Base-by-base conservation (phyloP, 805 yeast species). In the Kregervanrija delftensis region DNA sequence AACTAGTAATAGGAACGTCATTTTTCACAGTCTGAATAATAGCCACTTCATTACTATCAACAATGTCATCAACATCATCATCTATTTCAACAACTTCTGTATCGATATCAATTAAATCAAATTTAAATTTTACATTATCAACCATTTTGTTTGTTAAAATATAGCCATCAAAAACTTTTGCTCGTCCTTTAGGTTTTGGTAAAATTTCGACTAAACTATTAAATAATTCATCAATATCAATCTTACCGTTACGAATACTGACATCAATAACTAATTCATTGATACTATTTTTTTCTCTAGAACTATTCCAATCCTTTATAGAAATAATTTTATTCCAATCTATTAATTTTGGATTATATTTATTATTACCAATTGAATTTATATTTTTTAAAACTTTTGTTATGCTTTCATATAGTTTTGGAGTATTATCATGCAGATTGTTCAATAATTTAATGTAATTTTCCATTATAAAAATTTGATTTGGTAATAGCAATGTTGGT, bases 151-250 rank as follows among this genome's bases (percentile, higher is more conserved):
- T 77, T 0, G 76, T 65, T 30, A 76, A 66, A 11, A 65, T 52
- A 50, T 83, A 82, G 0, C 76, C 72, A 51, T 82, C 87, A 30
- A 69, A 57, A 31, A 66, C 57, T 50, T 65, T 75, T 5, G 70
- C 54, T 37, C 70, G 74, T 3, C 70, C 61, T 47, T 68, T 73
- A 3, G 77, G 69, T 34, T 56, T 64, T 1, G 69, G 68, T n/a
- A 66, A 44, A 2, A 54, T 38, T 5, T 54, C 56, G 33, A 57
- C 56, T 5, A 66, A 15, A 5, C 52, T 49, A 8, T 51, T 47
- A 31, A 61, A 37, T 2, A 60, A 42, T 2, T 48, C 49, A 4
- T 33, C 39, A 40, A 64, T 37, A 31, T 54, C 52, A 11, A 58
- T 42, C 2, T 33, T 41, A 8, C 52, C 39, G 14, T 47, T 53